These are phyloP conservation scores for Phytophthora hibernalis DNA, from an alignment of 352 stramenopile genomes.

Conservation along the genomic window DNA sequence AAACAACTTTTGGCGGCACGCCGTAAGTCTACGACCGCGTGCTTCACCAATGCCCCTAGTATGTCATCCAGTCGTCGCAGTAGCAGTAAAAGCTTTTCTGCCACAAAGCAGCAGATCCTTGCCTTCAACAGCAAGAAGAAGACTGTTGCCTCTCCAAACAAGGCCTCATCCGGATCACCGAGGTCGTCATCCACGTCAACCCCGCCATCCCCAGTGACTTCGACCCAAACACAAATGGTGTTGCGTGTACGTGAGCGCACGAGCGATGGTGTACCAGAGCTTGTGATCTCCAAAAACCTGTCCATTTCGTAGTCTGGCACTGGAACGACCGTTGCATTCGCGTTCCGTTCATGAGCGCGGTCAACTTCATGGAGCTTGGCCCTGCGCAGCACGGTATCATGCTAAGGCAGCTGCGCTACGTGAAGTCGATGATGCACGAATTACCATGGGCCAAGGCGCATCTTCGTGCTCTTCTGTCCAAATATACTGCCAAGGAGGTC, in stretches of 20 bases:
- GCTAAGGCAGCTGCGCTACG: slow-evolving; percentile 81
- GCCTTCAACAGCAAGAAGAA: slow-evolving; percentile 30
- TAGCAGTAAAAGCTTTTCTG: slow-evolving; percentile 33
- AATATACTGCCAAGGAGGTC: slow-evolving; percentile 79
- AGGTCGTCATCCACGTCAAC: slow-evolving; percentile 19
- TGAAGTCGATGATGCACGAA: slow-evolving; percentile 86
- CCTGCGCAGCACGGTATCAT: slow-evolving; percentile 83
- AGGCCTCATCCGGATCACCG: slow-evolving; percentile 10
- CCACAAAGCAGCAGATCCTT: slow-evolving; percentile 31
- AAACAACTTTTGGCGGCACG: slow-evolving; percentile 43
- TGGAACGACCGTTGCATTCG: slow-evolving; percentile 67
- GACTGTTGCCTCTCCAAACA: slow-evolving; percentile 6
- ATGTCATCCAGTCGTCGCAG: slow-evolving; percentile 15
- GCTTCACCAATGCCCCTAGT: slow-evolving; percentile 16
- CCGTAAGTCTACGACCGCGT: slow-evolving; percentile 69
- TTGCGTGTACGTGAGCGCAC: slow-evolving; percentile 60
- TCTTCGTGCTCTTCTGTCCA: slow-evolving; percentile 63
- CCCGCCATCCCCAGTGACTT: slow-evolving; percentile 21
- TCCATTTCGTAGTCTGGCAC: slow-evolving; percentile 62
- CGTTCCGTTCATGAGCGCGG: slow-evolving; percentile 44
- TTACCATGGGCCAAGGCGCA: slow-evolving; percentile 84
- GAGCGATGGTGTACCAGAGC: slow-evolving; percentile 55
- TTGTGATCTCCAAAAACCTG: slow-evolving; percentile 71
- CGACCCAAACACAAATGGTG: slow-evolving; percentile 56
- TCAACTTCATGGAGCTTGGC: slow-evolving; percentile 59